Evolutionary conservation across 805 yeast genomes (phyloP).

Genomic region (Ogataea polymorpha): DNA sequence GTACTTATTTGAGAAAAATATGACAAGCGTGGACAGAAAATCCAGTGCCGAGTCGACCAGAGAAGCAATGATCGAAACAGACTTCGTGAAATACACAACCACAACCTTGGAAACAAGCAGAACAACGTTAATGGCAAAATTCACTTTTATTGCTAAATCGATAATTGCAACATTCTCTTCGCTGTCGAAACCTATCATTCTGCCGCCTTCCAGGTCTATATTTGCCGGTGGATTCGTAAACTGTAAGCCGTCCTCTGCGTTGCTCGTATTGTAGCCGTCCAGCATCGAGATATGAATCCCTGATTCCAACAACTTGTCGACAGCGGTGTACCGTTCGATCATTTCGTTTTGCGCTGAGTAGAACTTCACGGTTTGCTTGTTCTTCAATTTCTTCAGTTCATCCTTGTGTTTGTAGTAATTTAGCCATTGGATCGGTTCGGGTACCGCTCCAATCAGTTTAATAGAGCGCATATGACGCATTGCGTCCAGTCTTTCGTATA

Average conservation of each 20-base stretch:
- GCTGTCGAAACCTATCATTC: constrained; percentile 46
- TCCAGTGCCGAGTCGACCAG: constrained; percentile 74
- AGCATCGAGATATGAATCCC: constrained; percentile 68
- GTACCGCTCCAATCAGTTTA: constrained; percentile 42
- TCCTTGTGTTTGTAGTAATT: constrained; percentile 21
- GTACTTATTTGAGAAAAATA: constrained; percentile 55
- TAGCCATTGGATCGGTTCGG: constrained; percentile 42
- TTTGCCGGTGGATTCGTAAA: constrained; percentile 51
- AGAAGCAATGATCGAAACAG: constrained; percentile 76
- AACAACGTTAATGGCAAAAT: constrained; percentile 56
- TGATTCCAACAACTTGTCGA: constrained; percentile 66
- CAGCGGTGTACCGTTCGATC: constrained; percentile 52
- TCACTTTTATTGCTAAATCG: constrained; percentile 58
- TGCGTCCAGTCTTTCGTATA: constrained; percentile 25
- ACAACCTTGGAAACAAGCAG: constrained; percentile 57
- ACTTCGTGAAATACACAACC: constrained; percentile 61
- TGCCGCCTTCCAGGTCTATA: constrained; percentile 56
- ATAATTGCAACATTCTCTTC: constrained; percentile 43
- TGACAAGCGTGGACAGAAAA: constrained; percentile 70
- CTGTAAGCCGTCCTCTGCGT: constrained; percentile 8
- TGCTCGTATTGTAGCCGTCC: constrained; percentile 50
- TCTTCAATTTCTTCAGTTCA: constrained; percentile 25
- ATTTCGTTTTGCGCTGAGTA: constrained; percentile 60
- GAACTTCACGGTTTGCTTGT: constrained; percentile 36
- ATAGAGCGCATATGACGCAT: constrained; percentile 45